Base-by-base conservation (phyloP, 805 yeast genomes). In the Lachancea cidri region DNA sequence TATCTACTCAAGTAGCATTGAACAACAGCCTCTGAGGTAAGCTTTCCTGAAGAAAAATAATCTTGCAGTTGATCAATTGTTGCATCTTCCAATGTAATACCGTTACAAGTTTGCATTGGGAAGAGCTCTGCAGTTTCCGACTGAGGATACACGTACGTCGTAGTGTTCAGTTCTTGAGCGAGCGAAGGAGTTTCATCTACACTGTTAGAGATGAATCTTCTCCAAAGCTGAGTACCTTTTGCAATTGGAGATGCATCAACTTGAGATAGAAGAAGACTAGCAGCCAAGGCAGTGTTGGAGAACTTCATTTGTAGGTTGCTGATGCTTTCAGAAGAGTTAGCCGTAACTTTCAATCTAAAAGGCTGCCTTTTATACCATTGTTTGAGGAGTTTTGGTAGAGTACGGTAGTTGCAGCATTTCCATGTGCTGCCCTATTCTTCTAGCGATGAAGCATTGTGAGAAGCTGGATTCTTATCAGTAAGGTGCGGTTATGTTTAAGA, bases 11-110 rank as follows among this genome's bases (percentile, higher is more conserved):
- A 17, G 36, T 57, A 58, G 37, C 60, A 58, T 15, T 35, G 29
- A 17, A 50, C 54, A 15, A 58, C 37, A 39, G 53, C 57, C 29
- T 42, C 47, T 4, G 58, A 52, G 7, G 56, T 46, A 17, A 58
- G 22, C 6, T 16, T n/a, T 6, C 60, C 61, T 22, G 36, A 20
- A 9, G 35, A 13, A 43, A 56, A 47, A 41, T 56, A 55, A 15
- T 47, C 52, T 39, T 58, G 60, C 19, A 57, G 38, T 40, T 55
- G 60, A 39, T 57, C 60, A 27, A 56, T 57, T 16, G 61, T 55
- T n/a, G 60, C 60, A 36, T 54, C 59, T 37, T 55, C 57, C 16
- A 57, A 38, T 6, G 60, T 53, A 29, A 55, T 47, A 15, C 57
- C 58, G 9, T 49, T 47, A 39, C 60, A 56, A n/a, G 38, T 9